These are phyloP conservation scores for Dictyostelium brefeldianum DNA, from an alignment of 78 protist species.

Conservation along the genomic window DNA sequence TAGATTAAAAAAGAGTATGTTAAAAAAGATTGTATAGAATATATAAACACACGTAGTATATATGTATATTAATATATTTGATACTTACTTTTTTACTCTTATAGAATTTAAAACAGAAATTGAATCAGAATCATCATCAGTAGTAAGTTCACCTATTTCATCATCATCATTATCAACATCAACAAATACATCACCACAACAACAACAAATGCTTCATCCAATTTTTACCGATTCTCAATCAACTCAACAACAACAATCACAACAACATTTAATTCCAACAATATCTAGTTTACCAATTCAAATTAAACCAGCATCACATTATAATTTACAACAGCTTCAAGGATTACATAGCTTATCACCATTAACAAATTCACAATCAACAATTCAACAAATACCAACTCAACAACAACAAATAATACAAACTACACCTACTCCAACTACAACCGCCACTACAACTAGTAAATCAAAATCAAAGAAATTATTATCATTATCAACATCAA, in stretches of 20 bases:
- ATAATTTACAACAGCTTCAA: not conserved
- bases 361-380: not conserved
- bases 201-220: not conserved
- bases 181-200: not conserved
- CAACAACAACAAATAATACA: not conserved
- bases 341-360: not conserved
- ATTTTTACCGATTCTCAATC: too few species aligned
- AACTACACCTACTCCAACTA: not conserved
- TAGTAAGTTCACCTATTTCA: not conserved
- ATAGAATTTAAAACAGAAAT: not conserved
- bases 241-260: not conserved
- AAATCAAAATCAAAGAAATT: not conserved
- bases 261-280: not conserved
- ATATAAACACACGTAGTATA: too few species aligned
- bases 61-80: not conserved
- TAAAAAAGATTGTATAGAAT: not conserved
- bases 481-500: not conserved
- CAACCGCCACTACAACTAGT: not conserved
- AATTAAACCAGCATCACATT: not conserved
- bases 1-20: not conserved
- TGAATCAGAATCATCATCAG: constrained; percentile 8
- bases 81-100: not conserved
- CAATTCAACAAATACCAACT: not conserved
- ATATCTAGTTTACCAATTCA: constrained; percentile 17
- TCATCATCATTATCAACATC: constrained; percentile 4